Evolutionary conservation across 2,329 filamentous ascomycete genomes (phyloP), one percentile per base, ranked within the genome.

Genomic region (Stagonosporopsis vannaccii): DNA sequence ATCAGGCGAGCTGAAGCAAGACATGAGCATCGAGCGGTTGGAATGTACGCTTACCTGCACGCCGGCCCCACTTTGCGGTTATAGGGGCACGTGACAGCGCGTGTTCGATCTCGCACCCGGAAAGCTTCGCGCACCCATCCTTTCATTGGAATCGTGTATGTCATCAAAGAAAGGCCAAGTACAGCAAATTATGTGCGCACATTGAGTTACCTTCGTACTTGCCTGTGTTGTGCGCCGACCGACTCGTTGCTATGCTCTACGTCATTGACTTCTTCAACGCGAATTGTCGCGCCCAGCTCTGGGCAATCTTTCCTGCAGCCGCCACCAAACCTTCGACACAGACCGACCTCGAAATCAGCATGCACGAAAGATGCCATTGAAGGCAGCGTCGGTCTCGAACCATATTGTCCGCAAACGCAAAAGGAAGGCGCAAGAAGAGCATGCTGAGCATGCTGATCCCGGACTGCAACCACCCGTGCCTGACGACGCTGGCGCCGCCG

Each of bases 341-440:
- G 30, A 13, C 36, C 20, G 32, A 1, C 11, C 12, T 36, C 32
- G 11, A 13, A 33, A 12, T 26, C 20, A 49, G 4, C 17, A 49
- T 52, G 55, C 32, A 49, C 20, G 39, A 33, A 45, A 49, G 15
- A 58, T 58, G 55, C 39, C 48, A 39, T 30, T 80, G 49, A 78
- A 80, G 68, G 78, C 75, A 49, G 78, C 77, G 17, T 74, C 76
- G 7, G 77, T 80, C 11, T 80, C 78, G n/a, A 72, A 75, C 28
- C 77, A 79, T 55, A 68, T 79, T 13, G 69, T 79, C 25, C 71
- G 77, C 15, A 83, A 82, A 64, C 69, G 80, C 30, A 82, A 81
- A 63, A 65, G 69, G 22, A 71, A 75, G 39, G 43, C 56, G 1
- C 56, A 45, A n/a, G 65, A 71, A 6, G 66, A 68, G 11, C 66